A percentile compares a stretch with the other conserved stretches of the same genome.
phyloP scores from a whole-genome alignment of 2,329 filamentous ascomycete species.

The Sarocladium strictum region DNA sequence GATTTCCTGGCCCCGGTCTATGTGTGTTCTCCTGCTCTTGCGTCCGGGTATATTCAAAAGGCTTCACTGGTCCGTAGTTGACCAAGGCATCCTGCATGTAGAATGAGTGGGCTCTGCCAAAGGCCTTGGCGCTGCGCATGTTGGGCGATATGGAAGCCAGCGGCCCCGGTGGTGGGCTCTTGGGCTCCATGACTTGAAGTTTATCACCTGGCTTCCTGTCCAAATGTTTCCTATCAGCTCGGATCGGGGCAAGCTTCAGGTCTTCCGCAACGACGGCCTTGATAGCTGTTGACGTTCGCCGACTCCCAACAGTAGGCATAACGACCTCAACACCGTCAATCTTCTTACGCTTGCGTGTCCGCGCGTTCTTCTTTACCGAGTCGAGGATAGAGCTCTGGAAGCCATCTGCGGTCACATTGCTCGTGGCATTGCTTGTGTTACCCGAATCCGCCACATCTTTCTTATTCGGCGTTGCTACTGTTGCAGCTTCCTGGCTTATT shows the following conservation, averaged over 20 bases:
- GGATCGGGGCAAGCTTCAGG: constrained; percentile 24
- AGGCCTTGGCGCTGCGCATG: constrained; percentile 17
- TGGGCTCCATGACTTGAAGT: constrained; percentile 24
- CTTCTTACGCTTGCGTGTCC: constrained; percentile 41
- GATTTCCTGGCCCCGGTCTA: neutral
- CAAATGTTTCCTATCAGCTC: constrained; percentile 15
- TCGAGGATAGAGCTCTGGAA: constrained; percentile 40
- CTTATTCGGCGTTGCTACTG: neutral
- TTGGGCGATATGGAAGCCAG: constrained; percentile 26
- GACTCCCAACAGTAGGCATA: constrained; percentile 14
- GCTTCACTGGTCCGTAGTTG: constrained; percentile 2
- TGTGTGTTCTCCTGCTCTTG: constrained; percentile 8
- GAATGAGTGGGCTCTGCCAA: constrained; percentile 18
- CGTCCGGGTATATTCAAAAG: neutral
- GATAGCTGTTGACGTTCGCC: neutral
- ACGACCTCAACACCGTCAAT: constrained; percentile 33
- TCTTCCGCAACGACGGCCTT: constrained; percentile 12
- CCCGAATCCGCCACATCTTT: neutral
- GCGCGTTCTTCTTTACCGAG: constrained; percentile 43
- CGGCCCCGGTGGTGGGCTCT: constrained; percentile 19
- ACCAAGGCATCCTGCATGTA: constrained; percentile 18
- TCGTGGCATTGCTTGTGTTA: neutral
- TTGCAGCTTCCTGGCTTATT: neutral
- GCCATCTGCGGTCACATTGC: too few species aligned
- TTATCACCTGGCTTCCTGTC: constrained; percentile 13